A percentile compares a stretch with the other conserved stretches of the same genome.
Conservation (phyloP, 306 rosid species). For the Vigna angularis region DNA sequence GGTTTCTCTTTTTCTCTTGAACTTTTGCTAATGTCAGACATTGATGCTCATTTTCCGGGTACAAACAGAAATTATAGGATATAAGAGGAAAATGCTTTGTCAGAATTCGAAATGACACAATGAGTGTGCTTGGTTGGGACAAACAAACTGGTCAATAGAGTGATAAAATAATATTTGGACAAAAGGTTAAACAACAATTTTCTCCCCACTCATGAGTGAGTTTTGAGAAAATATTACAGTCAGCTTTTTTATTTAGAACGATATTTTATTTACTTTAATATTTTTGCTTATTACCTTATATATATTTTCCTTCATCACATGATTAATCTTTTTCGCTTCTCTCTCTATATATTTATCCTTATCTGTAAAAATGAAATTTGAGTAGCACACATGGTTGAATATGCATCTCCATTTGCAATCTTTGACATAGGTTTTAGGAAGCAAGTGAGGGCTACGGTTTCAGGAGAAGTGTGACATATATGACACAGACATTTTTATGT, state of each 20-base stretch:
- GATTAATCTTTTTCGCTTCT: background rate
- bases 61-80: background rate
- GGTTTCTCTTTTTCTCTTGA: background rate
- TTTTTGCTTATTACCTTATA: too few species aligned
- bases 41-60: background rate
- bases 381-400: background rate
- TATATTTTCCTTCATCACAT: background rate
- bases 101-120: background rate
- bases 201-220: background rate
- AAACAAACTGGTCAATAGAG: background rate
- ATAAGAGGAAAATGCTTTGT: background rate
- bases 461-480: too few species aligned
- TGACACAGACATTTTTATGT: too few species aligned
- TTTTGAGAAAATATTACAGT: background rate
- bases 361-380: background rate
- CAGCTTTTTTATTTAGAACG: background rate
- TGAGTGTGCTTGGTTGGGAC: background rate
- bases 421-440: too few species aligned
- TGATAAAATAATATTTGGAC: background rate
- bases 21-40: background rate
- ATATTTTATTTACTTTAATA: too few species aligned
- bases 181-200: background rate
- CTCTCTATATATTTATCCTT: background rate
- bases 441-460: too few species aligned
- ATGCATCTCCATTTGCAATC: background rate